These are phyloP conservation scores for Sugiyamaella grinbergsii DNA, from an alignment of 1,139 yeast species.

Conservation along the genomic window DNA sequence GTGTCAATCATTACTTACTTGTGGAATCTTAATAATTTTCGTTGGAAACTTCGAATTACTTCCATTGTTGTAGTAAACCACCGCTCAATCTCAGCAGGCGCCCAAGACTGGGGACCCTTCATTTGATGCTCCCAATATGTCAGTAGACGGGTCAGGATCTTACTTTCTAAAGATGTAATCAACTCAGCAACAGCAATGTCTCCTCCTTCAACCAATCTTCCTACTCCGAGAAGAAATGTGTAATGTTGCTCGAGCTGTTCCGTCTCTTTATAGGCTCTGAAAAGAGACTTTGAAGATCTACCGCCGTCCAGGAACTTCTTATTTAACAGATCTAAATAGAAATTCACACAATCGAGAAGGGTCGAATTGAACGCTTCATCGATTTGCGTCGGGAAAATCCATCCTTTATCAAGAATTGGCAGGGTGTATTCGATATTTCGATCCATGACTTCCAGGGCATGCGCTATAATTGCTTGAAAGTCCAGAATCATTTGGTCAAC, in stretches of 20 bases:
- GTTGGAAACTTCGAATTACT: constrained; percentile 78
- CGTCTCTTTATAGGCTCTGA: constrained; percentile 87
- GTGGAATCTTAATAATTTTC: constrained; percentile 80
- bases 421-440: constrained; percentile 65
- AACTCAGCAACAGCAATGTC: constrained; percentile 81
- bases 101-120: constrained; percentile 59
- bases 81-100: constrained; percentile 63
- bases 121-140: constrained; percentile 74
- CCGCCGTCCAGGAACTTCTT: constrained; percentile 79
- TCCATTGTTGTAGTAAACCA: constrained; percentile 87
- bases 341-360: constrained; percentile 72
- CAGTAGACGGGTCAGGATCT: constrained; percentile 67
- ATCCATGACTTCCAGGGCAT: constrained; percentile 76
- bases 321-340: constrained; percentile 69
- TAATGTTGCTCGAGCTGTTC: constrained; percentile 80
- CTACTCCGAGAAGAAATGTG: constrained; percentile 72
- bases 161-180: constrained; percentile 58
- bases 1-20: constrained; percentile 45
- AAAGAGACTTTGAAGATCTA: constrained; percentile 54
- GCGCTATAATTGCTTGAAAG: constrained; percentile 71
- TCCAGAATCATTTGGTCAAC: constrained; percentile 93
- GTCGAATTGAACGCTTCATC: constrained; percentile 72
- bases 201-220: constrained; percentile 77
- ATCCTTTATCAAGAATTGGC: constrained; percentile 62
- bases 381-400: constrained; percentile 71